Conservation (phyloP, 495 filamentous ascomycete species). For the Lichenothelia convexa region DNA sequence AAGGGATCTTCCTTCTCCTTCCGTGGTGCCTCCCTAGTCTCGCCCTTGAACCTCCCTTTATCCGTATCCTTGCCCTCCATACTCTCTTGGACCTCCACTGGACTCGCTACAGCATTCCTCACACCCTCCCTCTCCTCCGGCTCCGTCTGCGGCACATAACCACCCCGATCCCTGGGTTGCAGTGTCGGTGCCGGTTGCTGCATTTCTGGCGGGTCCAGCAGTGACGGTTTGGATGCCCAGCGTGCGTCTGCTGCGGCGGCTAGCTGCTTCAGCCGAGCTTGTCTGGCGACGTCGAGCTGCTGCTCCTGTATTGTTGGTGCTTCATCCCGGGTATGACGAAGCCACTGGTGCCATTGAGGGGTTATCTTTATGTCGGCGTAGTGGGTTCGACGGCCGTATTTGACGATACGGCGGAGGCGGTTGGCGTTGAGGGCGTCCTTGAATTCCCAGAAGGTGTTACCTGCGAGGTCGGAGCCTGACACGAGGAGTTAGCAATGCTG, state of each 20-base stretch:
- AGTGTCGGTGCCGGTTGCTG: constrained; percentile 26
- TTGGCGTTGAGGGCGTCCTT: constrained; percentile 38
- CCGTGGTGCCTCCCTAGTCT: constrained; percentile 17
- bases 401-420: constrained; percentile 46
- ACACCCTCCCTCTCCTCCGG: constrained; percentile 7
- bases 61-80: constrained; percentile 5
- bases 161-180: constrained; percentile 18
- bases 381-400: constrained; percentile 39
- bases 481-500: constrained; percentile 1
- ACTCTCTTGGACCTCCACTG: constrained; percentile 6
- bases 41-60: constrained; percentile 9
- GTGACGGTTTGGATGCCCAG: constrained; percentile 62
- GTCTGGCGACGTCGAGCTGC: constrained; percentile 44
- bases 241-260: constrained; percentile 66
- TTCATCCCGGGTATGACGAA: constrained; percentile 56
- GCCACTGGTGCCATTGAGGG: constrained; percentile 92
- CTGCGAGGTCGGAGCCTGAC: constrained; percentile 62
- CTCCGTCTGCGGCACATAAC: constrained; percentile 13
- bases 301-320: constrained; percentile 66
- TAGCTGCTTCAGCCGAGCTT: constrained; percentile 48
- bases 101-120: constrained; percentile 9
- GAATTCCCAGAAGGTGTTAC: constrained; percentile 95
- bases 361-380: constrained; percentile 47
- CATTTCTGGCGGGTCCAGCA: constrained; percentile 36
- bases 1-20: constrained; percentile 10